Evolutionary conservation across 75 land plant genomes (phyloP), one percentile per base, ranked within the genome.

Genomic region (Chamaecyparis obtusa): DNA sequence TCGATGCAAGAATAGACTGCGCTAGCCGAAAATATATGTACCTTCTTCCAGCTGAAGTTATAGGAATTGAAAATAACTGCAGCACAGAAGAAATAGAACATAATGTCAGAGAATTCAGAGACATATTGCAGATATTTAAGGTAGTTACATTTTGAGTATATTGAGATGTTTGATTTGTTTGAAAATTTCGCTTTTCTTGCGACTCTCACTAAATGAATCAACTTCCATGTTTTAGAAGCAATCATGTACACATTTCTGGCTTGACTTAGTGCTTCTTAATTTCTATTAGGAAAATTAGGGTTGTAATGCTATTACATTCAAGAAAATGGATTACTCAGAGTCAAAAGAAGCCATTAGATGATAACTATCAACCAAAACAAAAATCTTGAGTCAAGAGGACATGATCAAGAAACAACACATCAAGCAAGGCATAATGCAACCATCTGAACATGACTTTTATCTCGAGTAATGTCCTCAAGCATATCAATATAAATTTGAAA

Each of bases 1-100:
- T 98, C 92, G 96, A 94, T 92, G 93, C 97, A 55, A 91, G 99
- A 87, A 93, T 89, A 64, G 97, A 94, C 74, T 98, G 99, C 55
- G 43, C 35, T 85, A 64, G 91, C 21, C 95, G 99, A 19, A 90
- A 87, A 80, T 98, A 98, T 86, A 86, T 93, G 69, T 98, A 98
- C 87, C 93, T 98, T 67, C 92, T 98, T 84, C 99, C 99, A 75
- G 97, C 95, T 85, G 93, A 92, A 86, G 56, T 94, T n/a, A 90
- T 98, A 87, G 99, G 99, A 35, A 93, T 98, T 69, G 85, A 64
- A 67, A 64, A 86, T 35, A 69, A 88, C 54, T 83, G 85, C 49
- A 86, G 89, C 69, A 46, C 86, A 4, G 86, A 83, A 74, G 96
- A 96, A 89, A 89, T 94, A 79, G 86, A 92, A 54, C 36, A 79